Evolutionary conservation across 495 filamentous ascomycete species (phyloP).

Genomic region (Daldinia caldariorum): DNA sequence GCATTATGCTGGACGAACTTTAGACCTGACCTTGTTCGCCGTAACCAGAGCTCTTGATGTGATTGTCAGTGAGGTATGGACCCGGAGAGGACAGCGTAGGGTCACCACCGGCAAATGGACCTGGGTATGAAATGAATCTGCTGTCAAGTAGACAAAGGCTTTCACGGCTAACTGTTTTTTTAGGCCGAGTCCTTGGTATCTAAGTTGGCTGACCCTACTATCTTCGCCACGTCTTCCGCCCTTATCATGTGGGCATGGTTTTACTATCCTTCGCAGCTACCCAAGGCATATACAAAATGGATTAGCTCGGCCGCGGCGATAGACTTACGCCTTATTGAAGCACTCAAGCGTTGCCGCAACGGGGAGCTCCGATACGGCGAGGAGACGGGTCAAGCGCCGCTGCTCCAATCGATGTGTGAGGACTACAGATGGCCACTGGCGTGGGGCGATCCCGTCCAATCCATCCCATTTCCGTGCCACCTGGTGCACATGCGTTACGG

Average conservation of each 20-base stretch:
- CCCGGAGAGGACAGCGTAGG: slow-evolving; percentile 53
- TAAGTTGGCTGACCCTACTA: slow-evolving; percentile 68
- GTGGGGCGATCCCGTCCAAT: slow-evolving; percentile 81
- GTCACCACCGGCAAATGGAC: slow-evolving; percentile 59
- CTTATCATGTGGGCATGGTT: slow-evolving; percentile 94
- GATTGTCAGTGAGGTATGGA: slow-evolving; percentile 73
- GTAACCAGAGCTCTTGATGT: slow-evolving; percentile 78
- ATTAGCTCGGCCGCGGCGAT: slow-evolving; percentile 81
- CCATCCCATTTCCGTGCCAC: slow-evolving; percentile 84
- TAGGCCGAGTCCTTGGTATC: slow-evolving; percentile 62
- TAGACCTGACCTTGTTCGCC: slow-evolving; percentile 89
- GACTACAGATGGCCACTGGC: slow-evolving; percentile 73
- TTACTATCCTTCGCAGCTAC: slow-evolving; percentile 74
- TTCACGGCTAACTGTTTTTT: slow-evolving; percentile 22
- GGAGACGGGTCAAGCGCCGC: slow-evolving; percentile 75
- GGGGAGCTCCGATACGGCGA: slow-evolving; percentile 78
- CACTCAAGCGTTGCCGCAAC: slow-evolving; percentile 71
- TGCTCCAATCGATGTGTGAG: slow-evolving; percentile 78
- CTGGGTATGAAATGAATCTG: slow-evolving; percentile 42
- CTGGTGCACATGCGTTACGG: slow-evolving; percentile 87
- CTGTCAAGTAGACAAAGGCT: not conserved
- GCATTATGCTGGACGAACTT: slow-evolving; percentile 74
- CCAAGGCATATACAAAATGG: slow-evolving; percentile 84
- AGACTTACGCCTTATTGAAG: slow-evolving; percentile 79
- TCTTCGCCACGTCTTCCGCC: slow-evolving; percentile 81